Evolutionary conservation across 768 basidiomycete species (phyloP), one percentile per base, ranked within the genome.

Genomic region (Suillus ampliporus): DNA sequence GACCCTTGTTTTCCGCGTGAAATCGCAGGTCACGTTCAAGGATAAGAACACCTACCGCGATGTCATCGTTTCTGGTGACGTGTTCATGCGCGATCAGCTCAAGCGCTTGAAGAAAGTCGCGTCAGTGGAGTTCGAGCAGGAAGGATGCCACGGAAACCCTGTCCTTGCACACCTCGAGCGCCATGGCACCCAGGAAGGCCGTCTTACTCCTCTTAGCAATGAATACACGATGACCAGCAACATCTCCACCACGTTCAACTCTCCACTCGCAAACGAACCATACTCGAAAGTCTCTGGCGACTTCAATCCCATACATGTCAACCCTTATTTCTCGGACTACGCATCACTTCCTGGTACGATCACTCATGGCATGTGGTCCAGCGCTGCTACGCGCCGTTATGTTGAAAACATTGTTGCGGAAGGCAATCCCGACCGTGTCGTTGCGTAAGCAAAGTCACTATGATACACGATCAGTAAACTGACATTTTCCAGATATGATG

Each of bases 251-350:
- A 76, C 82, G 8, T 97, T 95, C 82, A 87, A 81, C 51, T 85
- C 97, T 4, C 97, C 97, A 28, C 80, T 92, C 50, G 94, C 93
- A 52, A 99, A 99, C 72, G 93, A 97, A 77, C 91, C 95, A 2
- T 99, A 99, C 79, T 98, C 96, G 5, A 88, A 89, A 76, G 86
- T 96, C 53, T 99, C 97, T 0, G 96, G 97, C 50, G 97, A 99
- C 77, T 99, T 94, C 83, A 99, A 99, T 76, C 97, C 97, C 34
- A 99, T 99, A 68, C 97, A 99, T 75, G 83, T 97, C 76, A 98
- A 99, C 77, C 97, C 97, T 0, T 99, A 99, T 83, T 98, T 99
- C 81, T 88, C 97, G 26, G 90, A 95, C 74, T 94, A 91, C 65
- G 96, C 97, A 2, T 86, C 89, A 6, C 87, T 99, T 15, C 96